Base-by-base conservation (phyloP, 2,329 filamentous ascomycete species). In the Blastomyces percursus region DNA sequence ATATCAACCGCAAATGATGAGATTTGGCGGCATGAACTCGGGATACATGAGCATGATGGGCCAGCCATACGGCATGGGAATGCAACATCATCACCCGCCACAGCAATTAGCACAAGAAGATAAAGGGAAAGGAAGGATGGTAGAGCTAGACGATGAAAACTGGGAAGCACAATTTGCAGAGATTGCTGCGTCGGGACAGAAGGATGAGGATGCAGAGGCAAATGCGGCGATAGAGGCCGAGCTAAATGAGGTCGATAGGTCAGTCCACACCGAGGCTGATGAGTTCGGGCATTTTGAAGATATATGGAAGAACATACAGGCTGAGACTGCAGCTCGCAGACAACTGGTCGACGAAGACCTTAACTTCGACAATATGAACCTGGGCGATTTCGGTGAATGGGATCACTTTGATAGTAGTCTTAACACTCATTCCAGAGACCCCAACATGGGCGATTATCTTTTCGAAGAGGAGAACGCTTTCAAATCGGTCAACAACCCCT, bases 101-200 rank as follows among this genome's bases (percentile, higher is more conserved):
- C 68, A 68, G 62, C 75, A 73, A 30, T 70, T 70, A 44, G 72
- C 75, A 51, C 77, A 79, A 52, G 75, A 91, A 75, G 90, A 89
- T 64, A 97, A 97, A 74, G 92, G 89, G 48, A 96, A 95, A 76
- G 85, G 79, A 6, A 79, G 83, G 44, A 84, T 97, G 78, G 87
- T 97, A 14, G 94, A 97, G 78, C 83, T 97, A 30, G 91, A 96
- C 73, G 93, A 99, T 69, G 81, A 88, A 71, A 88, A 96, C 72
- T 97, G 94, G 94, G 93, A 97, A 76, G 90, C 91, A 69, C 91
- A 97, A 75, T 99, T 99, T 75, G 89, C 91, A 63, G 86, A 94
- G 75, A 86, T 96, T 73, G 90, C 93, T 73, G 78, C 77, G 16
- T 77, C 77, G 48, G 79, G 81, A 59, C 75, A 78, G 61, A 79